Conservation (phyloP, 192 early-diverging fungal species). For the Umbelopsis sp. region DNA sequence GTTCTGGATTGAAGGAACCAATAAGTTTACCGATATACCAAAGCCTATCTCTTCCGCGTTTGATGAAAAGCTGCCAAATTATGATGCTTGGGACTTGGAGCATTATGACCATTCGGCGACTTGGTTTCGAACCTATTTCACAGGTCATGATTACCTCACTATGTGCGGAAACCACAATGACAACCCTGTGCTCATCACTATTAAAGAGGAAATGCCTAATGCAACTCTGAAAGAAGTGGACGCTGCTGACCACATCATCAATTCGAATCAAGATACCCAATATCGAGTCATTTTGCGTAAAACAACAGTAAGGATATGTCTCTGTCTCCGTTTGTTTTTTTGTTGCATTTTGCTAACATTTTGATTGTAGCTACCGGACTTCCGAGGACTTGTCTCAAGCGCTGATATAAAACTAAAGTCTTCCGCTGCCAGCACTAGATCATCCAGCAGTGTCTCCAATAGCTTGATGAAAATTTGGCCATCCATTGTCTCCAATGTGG, state of each 20-base stretch:
- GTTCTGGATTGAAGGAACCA: constrained; percentile 39
- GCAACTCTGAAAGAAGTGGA: not conserved
- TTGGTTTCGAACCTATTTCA: constrained; percentile 37
- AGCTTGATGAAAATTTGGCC: not conserved
- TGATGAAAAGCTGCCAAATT: not conserved
- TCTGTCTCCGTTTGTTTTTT: too few relatives aligned
- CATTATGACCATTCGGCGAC: constrained; percentile 32
- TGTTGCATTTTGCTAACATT: not conserved
- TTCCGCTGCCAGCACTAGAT: not conserved
- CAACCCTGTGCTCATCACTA: constrained; percentile 31
- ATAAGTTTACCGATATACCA: constrained; percentile 13
- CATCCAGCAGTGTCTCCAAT: not conserved
- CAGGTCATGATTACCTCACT: constrained; percentile 19
- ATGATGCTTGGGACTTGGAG: constrained; percentile 20
- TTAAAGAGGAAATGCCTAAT: constrained; percentile 12
- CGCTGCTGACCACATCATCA: not conserved
- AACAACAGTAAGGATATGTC: constrained; percentile 24
- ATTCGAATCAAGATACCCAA: constrained; percentile 4
- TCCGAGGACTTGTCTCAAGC: not conserved
- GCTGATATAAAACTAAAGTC: not conserved
- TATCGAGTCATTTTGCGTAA: constrained; percentile 31
- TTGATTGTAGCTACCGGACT: constrained; percentile 25
- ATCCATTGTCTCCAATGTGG: not conserved
- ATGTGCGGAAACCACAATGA: constrained; percentile 31
- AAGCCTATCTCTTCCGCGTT: not conserved